A percentile compares a stretch with the other conserved stretches of the same genome.
Conservation (phyloP, 257 asterid genomes). For the Solanum ossicruentum region DNA sequence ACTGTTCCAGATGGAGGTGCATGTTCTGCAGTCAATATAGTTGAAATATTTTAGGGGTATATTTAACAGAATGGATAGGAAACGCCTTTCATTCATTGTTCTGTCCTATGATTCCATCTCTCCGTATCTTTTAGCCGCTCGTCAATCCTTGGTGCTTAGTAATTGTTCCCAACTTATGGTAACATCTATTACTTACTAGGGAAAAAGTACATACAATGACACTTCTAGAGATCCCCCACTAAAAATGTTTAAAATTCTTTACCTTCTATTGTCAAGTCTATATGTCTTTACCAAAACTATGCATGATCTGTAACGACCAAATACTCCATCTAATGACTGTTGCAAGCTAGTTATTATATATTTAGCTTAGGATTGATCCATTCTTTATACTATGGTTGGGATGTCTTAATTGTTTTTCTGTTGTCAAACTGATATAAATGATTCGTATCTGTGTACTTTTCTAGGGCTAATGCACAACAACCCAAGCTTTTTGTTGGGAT, state of each 20-base stretch:
- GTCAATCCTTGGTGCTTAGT: neutral
- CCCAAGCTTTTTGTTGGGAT: constrained; percentile 69
- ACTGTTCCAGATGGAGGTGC: neutral
- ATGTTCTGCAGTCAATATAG: neutral
- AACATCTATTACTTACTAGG: neutral
- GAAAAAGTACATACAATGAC: neutral
- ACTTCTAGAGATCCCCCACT: neutral
- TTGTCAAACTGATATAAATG: neutral
- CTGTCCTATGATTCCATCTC: neutral
- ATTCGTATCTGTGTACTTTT: neutral
- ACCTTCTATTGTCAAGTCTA: neutral
- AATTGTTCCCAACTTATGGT: neutral
- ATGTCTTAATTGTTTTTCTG: neutral
- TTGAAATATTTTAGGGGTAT: neutral
- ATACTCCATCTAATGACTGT: neutral
- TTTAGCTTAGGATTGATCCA: neutral
- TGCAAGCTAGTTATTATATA: neutral
- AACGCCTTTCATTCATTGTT: neutral
- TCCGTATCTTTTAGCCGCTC: neutral
- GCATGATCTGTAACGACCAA: neutral
- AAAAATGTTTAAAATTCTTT: neutral
- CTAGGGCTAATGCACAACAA: constrained; percentile 70
- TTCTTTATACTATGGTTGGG: neutral
- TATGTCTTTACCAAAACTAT: neutral
- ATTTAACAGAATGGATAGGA: neutral